Conservation (phyloP, 1,284 basidiomycete genomes). For the Termitomyces sp. region DNA sequence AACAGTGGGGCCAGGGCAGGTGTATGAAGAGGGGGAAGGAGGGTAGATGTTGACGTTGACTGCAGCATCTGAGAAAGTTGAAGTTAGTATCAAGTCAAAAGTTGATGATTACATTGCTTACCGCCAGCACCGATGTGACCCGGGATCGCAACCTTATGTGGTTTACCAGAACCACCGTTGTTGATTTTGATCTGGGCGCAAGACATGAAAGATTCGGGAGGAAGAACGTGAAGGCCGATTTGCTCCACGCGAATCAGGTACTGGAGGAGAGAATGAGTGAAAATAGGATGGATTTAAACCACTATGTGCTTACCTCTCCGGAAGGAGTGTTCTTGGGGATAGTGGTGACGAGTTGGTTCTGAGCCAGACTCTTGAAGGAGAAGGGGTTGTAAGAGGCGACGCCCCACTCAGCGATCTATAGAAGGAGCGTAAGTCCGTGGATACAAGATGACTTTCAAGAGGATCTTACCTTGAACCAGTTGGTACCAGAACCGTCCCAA, state of each 20-base stretch:
- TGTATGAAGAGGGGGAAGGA: slow-evolving; percentile 38
- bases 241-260: slow-evolving; percentile 42
- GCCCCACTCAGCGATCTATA: slow-evolving; percentile 24
- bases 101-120: slow-evolving; percentile 14
- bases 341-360: slow-evolving; percentile 31
- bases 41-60: slow-evolving; percentile 42
- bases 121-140: slow-evolving; percentile 33
- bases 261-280: slow-evolving; percentile 16
- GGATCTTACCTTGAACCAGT: slow-evolving; percentile 41
- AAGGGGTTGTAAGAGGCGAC: slow-evolving; percentile 35
- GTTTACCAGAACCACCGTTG: slow-evolving; percentile 34
- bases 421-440: background rate
- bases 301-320: slow-evolving; percentile 29
- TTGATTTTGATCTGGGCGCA: slow-evolving; percentile 37
- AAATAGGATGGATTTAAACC: background rate
- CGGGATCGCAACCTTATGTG: slow-evolving; percentile 37
- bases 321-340: slow-evolving; percentile 35
- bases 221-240: slow-evolving; percentile 36
- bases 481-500: slow-evolving; percentile 41
- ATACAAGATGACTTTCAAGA: background rate
- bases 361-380: slow-evolving; percentile 30
- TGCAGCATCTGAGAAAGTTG: slow-evolving; percentile 26
- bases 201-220: slow-evolving; percentile 37
- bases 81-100: background rate
- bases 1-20: slow-evolving; percentile 25